Conservation (phyloP, 176 grass and related monocot genomes). For the Musa itinerans region DNA sequence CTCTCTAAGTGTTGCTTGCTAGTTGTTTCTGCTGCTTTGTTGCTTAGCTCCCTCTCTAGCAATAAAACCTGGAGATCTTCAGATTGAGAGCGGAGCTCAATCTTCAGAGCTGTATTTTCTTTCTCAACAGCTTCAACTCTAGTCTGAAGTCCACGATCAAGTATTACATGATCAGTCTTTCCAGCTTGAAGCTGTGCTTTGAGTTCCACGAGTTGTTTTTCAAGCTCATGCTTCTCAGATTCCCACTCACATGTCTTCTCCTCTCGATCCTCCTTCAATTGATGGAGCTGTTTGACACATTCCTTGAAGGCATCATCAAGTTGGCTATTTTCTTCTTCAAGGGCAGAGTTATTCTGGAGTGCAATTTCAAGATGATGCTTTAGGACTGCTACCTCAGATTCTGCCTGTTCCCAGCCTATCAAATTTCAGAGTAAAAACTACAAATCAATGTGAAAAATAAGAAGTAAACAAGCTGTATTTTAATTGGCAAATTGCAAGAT, state of each 20-base stretch:
- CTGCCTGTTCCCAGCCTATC: conserved; percentile 93
- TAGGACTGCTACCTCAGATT: conserved; percentile 71
- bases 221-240: conserved; percentile 43
- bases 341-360: conserved; percentile 48
- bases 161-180: conserved; percentile 26
- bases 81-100: conserved; percentile 28
- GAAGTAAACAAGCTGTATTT: not conserved
- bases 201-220: conserved; percentile 39
- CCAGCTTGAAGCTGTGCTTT: conserved; percentile 44
- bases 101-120: conserved; percentile 60
- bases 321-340: conserved; percentile 68
- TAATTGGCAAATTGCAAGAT: not conserved
- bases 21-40: conserved; percentile 81
- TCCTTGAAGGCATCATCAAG: conserved; percentile 90
- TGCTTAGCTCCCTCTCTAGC: conserved; percentile 81
- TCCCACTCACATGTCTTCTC: conserved; percentile 50
- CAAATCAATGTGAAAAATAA: not conserved
- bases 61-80: conserved; percentile 54
- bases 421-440: conserved; percentile 1
- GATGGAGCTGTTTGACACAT: conserved; percentile 90
- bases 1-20: conserved; percentile 72
- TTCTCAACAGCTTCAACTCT: conserved; percentile 48
- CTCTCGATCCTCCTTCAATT: conserved; percentile 83
- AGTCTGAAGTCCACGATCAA: conserved; percentile 34
- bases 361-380: conserved; percentile 89